A percentile compares a stretch with the other conserved stretches of the same genome.
These are phyloP conservation scores for Pseudozyma sp. DNA, from an alignment of 1,284 basidiomycete species.

Conservation along the genomic window DNA sequence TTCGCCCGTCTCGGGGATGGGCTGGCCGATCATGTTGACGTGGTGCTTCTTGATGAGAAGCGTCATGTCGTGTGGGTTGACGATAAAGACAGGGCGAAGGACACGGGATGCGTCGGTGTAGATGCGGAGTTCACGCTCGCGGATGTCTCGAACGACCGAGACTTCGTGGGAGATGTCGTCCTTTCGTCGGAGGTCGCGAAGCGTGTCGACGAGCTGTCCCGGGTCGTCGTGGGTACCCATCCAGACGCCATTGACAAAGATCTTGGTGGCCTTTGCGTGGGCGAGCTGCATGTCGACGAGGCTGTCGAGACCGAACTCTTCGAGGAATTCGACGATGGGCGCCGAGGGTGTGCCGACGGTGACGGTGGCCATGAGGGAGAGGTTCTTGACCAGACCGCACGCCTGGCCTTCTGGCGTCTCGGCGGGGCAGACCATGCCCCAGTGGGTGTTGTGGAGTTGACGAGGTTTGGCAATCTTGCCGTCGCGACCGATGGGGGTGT, in stretches of 20 bases:
- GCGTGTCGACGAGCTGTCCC: constrained; percentile 88
- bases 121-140: constrained; percentile 91
- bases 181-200: constrained; percentile 90
- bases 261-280: constrained; percentile 77
- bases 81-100: constrained; percentile 95
- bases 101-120: constrained; percentile 98
- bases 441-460: constrained; percentile 98
- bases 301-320: constrained; percentile 81
- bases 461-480: constrained; percentile 99
- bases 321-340: constrained; percentile 97
- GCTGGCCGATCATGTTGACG: constrained; percentile 76
- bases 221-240: constrained; percentile 99
- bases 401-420: constrained; percentile 99
- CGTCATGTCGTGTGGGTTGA: constrained; percentile 79
- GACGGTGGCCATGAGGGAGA: constrained; percentile 97
- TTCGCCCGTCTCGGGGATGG: constrained; percentile 48
- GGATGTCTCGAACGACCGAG: constrained; percentile 95
- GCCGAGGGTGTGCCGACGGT: constrained; percentile 96
- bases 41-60: constrained; percentile 87
- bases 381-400: constrained; percentile 98
- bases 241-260: constrained; percentile 99
- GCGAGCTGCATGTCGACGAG: constrained; percentile 65
- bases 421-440: constrained; percentile 97
- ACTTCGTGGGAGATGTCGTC: constrained; percentile 97
- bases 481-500: constrained; percentile 97